Evolutionary conservation across 176 grass and related monocot genomes (phyloP), one percentile per base, ranked within the genome.

Genomic region (Carex kokanica): DNA sequence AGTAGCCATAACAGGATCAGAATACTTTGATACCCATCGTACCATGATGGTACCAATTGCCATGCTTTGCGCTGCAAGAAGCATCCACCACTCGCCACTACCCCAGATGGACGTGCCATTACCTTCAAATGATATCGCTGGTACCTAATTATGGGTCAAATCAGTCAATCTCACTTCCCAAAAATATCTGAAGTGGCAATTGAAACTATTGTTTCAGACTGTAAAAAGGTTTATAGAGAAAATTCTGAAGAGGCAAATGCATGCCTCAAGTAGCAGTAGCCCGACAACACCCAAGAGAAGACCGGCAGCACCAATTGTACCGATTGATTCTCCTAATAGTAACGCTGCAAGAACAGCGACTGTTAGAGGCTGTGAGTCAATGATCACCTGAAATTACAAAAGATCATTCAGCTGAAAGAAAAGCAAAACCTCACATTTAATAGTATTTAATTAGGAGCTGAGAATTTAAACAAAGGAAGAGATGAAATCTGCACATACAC

Each of bases 1-100:
- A 87, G 92, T 98, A 59, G 95, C 92, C 95, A 98, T 98, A 80
- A 98, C 74, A 81, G 95, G 90, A 91, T 98, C 95, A 62, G 89
- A 94, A 81, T 94, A 98, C 82, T 94, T 98, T 27, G 90, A 94
- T 78, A 98, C 95, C 95, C 95, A 98, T 12, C 92, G 88, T 20
- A 94, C 90, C 95, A 98, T 95, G 60, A 98, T 88, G 66, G 96
- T 98, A 73, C 96, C 93, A 0, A 99, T 57, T 2, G 91, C 96
- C 92, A 99, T 95, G 89, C 96, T 98, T 92, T 99, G 93, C 56
- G 92, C 95, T n/a, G 95, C 93, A 71, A 99, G 91, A 90, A 95
- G 90, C 96, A 99, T 93, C 93, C 89, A 92, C 89, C 84, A 95
- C 85, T 95, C 96, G 27, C 96, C 96, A 85, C 96, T 99, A 78